phyloP scores from a whole-genome alignment of 1,284 basidiomycete genomes.

The Marasmius tenuissimus region DNA sequence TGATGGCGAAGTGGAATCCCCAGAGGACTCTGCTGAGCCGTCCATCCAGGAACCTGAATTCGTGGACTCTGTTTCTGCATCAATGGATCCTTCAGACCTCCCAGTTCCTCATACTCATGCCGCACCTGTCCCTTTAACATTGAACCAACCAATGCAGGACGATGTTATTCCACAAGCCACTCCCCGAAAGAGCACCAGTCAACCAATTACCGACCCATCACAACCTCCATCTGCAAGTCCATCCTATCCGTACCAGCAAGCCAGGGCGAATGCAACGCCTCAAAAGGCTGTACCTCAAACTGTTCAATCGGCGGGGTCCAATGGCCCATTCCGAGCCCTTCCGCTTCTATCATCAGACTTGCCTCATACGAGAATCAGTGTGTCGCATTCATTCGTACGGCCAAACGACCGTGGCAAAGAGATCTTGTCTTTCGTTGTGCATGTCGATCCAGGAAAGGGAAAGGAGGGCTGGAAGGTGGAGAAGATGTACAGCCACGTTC shows the following conservation, averaged over 20 bases:
- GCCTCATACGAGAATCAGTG: slow-evolving; percentile 58
- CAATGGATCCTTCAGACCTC: not conserved
- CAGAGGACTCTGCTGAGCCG: slow-evolving; percentile 21
- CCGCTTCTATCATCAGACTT: slow-evolving; percentile 71
- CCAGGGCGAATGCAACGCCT: slow-evolving; percentile 4
- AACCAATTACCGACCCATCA: slow-evolving; percentile 38
- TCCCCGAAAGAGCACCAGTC: slow-evolving; percentile 11
- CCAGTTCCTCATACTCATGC: not conserved
- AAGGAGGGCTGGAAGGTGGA: slow-evolving; percentile 88
- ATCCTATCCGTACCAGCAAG: not conserved
- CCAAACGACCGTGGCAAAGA: slow-evolving; percentile 88
- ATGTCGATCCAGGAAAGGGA: slow-evolving; percentile 61
- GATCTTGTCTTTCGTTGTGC: slow-evolving; percentile 79
- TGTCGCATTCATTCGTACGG: slow-evolving; percentile 76
- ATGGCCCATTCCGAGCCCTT: slow-evolving; percentile 61
- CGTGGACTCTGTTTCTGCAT: not conserved
- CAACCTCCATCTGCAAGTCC: slow-evolving; percentile 34
- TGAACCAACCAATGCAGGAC: slow-evolving; percentile 1
- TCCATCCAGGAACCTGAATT: too few species aligned
- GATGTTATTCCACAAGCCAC: slow-evolving; percentile 1
- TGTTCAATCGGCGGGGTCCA: slow-evolving; percentile 7
- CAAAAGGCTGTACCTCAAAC: slow-evolving; percentile 3
- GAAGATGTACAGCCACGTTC: slow-evolving; percentile 91
- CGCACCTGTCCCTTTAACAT: not conserved
- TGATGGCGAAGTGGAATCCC: slow-evolving; percentile 18